Evolutionary conservation across 805 yeast species (phyloP).

Genomic region (Wickerhamiella parazyma): DNA sequence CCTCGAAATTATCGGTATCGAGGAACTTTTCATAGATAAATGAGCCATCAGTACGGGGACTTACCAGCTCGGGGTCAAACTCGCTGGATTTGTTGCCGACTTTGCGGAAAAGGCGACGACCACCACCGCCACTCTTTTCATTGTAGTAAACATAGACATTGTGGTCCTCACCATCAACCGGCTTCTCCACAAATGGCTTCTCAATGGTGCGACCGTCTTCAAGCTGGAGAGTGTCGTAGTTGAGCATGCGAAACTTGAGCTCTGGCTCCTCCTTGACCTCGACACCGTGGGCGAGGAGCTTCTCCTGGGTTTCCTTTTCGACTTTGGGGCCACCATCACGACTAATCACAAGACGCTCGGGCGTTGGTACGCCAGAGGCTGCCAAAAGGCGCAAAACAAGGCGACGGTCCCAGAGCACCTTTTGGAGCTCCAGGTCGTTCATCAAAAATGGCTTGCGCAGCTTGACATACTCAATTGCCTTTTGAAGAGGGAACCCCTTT

Average conservation of each 20-base stretch:
- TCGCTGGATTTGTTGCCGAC: conserved; percentile 96
- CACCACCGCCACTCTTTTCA: conserved; percentile 89
- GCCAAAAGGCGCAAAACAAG: conserved; percentile 67
- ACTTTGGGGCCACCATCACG: conserved; percentile 95
- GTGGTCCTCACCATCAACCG: conserved; percentile 98
- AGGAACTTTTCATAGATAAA: conserved; percentile 86
- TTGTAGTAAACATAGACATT: conserved; percentile 89
- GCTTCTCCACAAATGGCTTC: conserved; percentile 96
- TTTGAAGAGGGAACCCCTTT: conserved; percentile 91
- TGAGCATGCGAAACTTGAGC: conserved; percentile 58
- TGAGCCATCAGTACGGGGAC: conserved; percentile 81
- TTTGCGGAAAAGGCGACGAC: conserved; percentile 82
- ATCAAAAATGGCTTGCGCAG: conserved; percentile 79
- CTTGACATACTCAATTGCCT: conserved; percentile 82
- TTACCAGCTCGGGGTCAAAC: conserved; percentile 64
- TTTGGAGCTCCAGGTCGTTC: conserved; percentile 83
- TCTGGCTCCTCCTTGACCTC: conserved; percentile 46
- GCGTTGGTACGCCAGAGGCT: conserved; percentile 78
- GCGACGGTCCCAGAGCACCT: conserved; percentile 94
- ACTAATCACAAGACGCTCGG: conserved; percentile 72
- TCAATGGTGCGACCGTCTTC: conserved; percentile 59
- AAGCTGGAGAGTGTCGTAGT: conserved; percentile 68
- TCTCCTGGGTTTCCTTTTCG: conserved; percentile 48
- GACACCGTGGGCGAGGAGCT: conserved; percentile 51
- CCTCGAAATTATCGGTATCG: conserved; percentile 97